Evolutionary conservation across 2,329 filamentous ascomycete species (phyloP).

Genomic region (Nothophoma quercina): DNA sequence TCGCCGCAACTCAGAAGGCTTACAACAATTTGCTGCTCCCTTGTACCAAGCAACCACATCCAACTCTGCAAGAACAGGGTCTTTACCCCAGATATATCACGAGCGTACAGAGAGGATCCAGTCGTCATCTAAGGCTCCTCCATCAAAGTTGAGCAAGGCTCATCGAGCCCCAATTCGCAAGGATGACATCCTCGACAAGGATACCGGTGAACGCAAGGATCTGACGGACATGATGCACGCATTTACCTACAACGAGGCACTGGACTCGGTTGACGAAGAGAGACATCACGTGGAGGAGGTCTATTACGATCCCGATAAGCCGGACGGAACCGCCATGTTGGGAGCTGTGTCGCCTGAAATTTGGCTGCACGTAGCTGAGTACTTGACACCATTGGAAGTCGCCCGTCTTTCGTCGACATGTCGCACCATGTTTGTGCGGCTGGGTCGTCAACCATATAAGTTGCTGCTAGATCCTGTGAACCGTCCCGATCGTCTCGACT

Average conservation of each 20-base stretch:
- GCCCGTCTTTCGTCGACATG: constrained; percentile 40
- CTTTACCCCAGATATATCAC: constrained; percentile 24
- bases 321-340: constrained; percentile 35
- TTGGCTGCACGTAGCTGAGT: constrained; percentile 36
- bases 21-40: constrained; percentile 31
- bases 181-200: constrained; percentile 39
- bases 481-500: constrained; percentile 56
- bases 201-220: constrained; percentile 43
- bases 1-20: constrained; percentile 36
- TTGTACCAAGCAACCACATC: constrained; percentile 26
- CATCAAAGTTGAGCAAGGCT: constrained; percentile 33
- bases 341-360: constrained; percentile 33
- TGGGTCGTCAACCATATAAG: constrained; percentile 33
- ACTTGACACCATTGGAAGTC: constrained; percentile 38
- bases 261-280: constrained; percentile 33
- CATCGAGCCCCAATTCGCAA: constrained; percentile 25
- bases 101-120: constrained; percentile 2
- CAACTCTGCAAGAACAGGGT: constrained; percentile 22
- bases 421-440: constrained; percentile 34
- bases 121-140: constrained; percentile 16
- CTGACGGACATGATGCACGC: constrained; percentile 46
- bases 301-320: constrained; percentile 32
- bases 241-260: constrained; percentile 36
- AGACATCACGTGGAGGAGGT: constrained; percentile 12
- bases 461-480: constrained; percentile 51